Evolutionary conservation across 106 monocot genomes (phyloP).

Genomic region (Acorus calamus): DNA sequence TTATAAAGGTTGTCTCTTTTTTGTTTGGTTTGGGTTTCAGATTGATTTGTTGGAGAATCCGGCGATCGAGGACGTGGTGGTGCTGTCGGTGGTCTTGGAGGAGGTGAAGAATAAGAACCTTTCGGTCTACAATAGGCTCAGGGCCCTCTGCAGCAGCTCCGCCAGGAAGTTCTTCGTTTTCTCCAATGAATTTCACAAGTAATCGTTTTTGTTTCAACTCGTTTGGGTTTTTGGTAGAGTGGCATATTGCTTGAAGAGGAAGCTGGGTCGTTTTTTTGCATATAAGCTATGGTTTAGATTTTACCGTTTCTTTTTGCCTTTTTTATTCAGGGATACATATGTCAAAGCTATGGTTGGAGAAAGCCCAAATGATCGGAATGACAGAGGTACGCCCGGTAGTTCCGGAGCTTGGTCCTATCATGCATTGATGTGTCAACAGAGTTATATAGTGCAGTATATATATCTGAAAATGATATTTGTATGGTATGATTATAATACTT

Average conservation of each 20-base stretch:
- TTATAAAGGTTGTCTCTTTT: background rate
- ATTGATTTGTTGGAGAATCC: conserved; percentile 95
- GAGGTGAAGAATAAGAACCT: conserved; percentile 93
- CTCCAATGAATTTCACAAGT: conserved; percentile 86
- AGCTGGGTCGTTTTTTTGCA: background rate
- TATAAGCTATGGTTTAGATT: too few species aligned
- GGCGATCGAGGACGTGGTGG: conserved; percentile 66
- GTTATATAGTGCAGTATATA: background rate
- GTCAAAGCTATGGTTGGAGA: conserved; percentile 88
- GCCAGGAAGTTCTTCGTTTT: conserved; percentile 68
- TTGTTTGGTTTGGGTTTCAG: conserved; percentile 25
- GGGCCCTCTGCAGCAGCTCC: conserved; percentile 54
- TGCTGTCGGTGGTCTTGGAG: conserved; percentile 75
- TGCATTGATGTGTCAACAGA: background rate
- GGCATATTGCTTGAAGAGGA: too few species aligned
- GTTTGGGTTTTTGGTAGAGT: too few species aligned
- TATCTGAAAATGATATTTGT: too few species aligned
- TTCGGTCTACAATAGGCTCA: conserved; percentile 64
- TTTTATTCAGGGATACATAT: conserved; percentile 64
- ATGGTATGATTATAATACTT: too few species aligned
- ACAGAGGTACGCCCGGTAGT: conserved; percentile 52
- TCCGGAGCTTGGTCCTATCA: background rate
- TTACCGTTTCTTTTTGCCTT: background rate
- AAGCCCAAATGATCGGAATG: conserved; percentile 87
- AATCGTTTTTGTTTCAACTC: background rate